These are phyloP conservation scores for Blumeria graminis DNA, from an alignment of 2,329 filamentous ascomycete genomes.

Conservation along the genomic window DNA sequence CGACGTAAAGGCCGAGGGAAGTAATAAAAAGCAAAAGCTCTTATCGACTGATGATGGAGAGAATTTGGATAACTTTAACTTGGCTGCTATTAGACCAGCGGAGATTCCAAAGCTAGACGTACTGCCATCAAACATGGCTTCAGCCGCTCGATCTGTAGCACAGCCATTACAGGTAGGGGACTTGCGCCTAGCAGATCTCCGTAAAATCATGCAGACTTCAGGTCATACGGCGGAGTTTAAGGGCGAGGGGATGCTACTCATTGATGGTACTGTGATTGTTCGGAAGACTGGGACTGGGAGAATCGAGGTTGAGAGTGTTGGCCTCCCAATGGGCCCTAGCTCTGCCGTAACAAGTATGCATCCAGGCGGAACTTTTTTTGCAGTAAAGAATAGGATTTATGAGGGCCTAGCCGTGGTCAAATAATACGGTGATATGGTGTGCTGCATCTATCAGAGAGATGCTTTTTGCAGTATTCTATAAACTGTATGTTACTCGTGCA, in stretches of 20 bases:
- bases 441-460: no score
- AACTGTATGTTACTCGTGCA: no score
- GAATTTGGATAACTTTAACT: conserved; percentile 4
- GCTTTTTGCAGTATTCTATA: no score
- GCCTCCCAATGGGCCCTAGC: conserved; percentile 21
- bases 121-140: conserved; percentile 33
- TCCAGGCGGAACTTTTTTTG: conserved; percentile 49
- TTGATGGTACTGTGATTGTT: conserved; percentile 73
- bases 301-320: conserved; percentile 68
- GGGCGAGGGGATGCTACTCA: conserved; percentile 73
- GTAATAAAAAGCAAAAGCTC: conserved; percentile 20
- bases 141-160: conserved; percentile 50
- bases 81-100: conserved; percentile 4
- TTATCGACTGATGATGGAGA: conserved; percentile 20
- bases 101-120: conserved; percentile 19
- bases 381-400: conserved; percentile 78
- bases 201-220: conserved; percentile 56
- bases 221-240: conserved; percentile 81
- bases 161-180: conserved; percentile 91
- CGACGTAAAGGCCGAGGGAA: conserved; percentile 17
- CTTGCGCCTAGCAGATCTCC: conserved; percentile 64
- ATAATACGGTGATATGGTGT: neutral
- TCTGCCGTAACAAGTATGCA: conserved; percentile 14
- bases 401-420: conserved; percentile 70
- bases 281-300: conserved; percentile 67